These are phyloP conservation scores for Polychytrium aggregatum DNA, from an alignment of 192 early-diverging fungal species.

Conservation along the genomic window DNA sequence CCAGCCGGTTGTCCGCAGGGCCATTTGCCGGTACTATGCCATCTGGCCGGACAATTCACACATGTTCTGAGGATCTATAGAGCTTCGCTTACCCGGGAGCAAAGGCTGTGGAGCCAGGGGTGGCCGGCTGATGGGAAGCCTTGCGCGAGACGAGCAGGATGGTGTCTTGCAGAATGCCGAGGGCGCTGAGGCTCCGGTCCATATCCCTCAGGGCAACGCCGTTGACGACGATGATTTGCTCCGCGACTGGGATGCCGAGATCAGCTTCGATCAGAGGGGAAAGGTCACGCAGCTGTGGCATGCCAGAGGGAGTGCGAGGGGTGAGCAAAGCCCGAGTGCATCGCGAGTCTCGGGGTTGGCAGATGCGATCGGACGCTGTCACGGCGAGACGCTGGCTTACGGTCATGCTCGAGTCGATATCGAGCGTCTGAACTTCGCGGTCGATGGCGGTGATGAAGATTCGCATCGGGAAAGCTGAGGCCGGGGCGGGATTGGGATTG, in stretches of 20 bases:
- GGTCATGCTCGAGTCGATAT: too few species aligned
- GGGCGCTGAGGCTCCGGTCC: conserved; percentile 50
- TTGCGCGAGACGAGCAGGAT: conserved; percentile 51
- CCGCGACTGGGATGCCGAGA: conserved; percentile 47
- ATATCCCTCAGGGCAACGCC: conserved; percentile 46
- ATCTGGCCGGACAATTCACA: conserved; percentile 1
- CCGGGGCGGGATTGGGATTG: too few species aligned
- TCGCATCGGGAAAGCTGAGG: too few species aligned
- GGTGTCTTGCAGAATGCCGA: conserved; percentile 60
- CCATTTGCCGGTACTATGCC: not conserved
- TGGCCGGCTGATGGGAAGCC: conserved; percentile 2
- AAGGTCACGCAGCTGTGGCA: conserved; percentile 35
- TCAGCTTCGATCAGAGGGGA: conserved; percentile 80
- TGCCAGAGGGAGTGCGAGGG: too few species aligned
- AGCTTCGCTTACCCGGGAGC: conserved; percentile 1
- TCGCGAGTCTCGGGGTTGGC: too few species aligned
- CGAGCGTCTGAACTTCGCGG: too few species aligned
- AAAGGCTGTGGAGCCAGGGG: not conserved
- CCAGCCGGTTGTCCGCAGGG: not conserved
- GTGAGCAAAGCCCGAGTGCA: too few species aligned
- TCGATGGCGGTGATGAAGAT: too few species aligned
- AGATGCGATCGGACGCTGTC: too few species aligned
- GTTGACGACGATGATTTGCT: conserved; percentile 60
- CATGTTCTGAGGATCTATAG: too few species aligned
- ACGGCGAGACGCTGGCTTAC: too few species aligned